Percentiles rank a stretch among this genome's conserved stretches.
Conservation (phyloP, 208 protist genomes). For the Porcisia hertigi region DNA sequence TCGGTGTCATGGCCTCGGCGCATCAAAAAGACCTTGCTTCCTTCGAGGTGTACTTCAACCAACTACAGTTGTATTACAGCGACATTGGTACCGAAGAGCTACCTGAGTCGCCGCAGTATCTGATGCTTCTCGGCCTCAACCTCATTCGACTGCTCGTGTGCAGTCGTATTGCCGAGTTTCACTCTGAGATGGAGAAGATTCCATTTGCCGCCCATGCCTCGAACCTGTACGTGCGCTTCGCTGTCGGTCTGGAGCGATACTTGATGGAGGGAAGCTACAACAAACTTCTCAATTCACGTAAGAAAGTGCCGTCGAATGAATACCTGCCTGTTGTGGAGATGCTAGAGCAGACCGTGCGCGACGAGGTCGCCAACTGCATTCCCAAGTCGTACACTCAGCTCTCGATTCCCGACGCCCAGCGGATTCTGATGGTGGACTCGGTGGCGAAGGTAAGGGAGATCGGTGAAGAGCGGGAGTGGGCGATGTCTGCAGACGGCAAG, state of each 20-base stretch:
- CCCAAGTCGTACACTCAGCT: conserved; percentile 83
- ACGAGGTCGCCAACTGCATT: conserved; percentile 90
- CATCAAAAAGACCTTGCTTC: conserved; percentile 71
- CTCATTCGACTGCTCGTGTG: conserved; percentile 85
- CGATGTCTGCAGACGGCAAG: conserved; percentile 42
- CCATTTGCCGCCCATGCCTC: conserved; percentile 64
- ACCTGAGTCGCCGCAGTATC: conserved; percentile 65
- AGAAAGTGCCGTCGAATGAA: conserved; percentile 88
- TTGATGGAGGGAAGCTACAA: conserved; percentile 95
- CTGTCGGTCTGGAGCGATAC: conserved; percentile 88
- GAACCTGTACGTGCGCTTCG: conserved; percentile 86
- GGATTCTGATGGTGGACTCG: conserved; percentile 86
- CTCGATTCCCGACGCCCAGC: conserved; percentile 74
- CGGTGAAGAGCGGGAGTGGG: conserved; percentile 62
- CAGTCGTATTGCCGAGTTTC: conserved; percentile 91
- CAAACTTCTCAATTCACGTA: conserved; percentile 85
- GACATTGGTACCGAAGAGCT: conserved; percentile 70
- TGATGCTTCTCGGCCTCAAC: conserved; percentile 90
- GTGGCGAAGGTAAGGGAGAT: conserved; percentile 71
- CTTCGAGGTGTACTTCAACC: conserved; percentile 88
- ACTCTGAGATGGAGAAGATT: conserved; percentile 93
- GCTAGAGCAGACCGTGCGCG: conserved; percentile 87
- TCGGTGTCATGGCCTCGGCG: conserved; percentile 79
- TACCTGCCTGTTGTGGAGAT: conserved; percentile 91
- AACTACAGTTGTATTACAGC: conserved; percentile 90